Conservation (phyloP, 2,329 filamentous ascomycete genomes). For the Paecilomyces sp. region DNA sequence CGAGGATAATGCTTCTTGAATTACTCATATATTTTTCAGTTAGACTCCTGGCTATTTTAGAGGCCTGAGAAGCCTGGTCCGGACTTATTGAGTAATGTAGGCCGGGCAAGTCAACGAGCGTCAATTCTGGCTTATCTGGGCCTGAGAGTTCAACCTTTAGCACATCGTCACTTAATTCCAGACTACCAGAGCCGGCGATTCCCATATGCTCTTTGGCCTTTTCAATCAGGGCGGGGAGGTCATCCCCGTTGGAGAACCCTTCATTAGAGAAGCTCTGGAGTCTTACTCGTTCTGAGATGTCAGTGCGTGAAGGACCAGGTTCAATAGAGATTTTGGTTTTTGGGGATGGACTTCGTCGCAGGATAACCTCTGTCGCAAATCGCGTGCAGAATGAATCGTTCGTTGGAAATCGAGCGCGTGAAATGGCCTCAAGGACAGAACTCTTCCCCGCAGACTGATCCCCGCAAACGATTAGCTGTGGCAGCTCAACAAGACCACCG, state of each 20-base stretch:
- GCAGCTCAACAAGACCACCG: background rate
- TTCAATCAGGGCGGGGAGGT: constrained; percentile 44
- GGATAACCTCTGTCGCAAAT: constrained; percentile 54
- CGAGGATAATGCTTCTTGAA: constrained; percentile 53
- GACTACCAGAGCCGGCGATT: constrained; percentile 19
- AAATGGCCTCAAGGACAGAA: background rate
- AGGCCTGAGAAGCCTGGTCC: background rate
- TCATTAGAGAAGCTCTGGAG: constrained; percentile 3
- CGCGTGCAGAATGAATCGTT: constrained; percentile 52
- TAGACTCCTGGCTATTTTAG: background rate
- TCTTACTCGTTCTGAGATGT: background rate
- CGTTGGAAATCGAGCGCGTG: constrained; percentile 26
- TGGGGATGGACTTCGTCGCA: constrained; percentile 35
- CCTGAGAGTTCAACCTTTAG: background rate
- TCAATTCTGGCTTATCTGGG: background rate
- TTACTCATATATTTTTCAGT: constrained; percentile 49
- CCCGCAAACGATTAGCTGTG: background rate
- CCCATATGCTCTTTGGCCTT: constrained; percentile 49
- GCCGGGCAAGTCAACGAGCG: background rate
- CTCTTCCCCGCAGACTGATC: background rate
- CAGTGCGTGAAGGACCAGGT: constrained; percentile 15
- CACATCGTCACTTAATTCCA: background rate
- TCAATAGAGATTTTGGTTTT: constrained; percentile 40
- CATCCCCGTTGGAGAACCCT: constrained; percentile 10
- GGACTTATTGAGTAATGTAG: background rate